A percentile compares a stretch with the other conserved stretches of the same genome.
phyloP scores from a whole-genome alignment of 495 filamentous ascomycete genomes.

The Echria macrotheca region DNA sequence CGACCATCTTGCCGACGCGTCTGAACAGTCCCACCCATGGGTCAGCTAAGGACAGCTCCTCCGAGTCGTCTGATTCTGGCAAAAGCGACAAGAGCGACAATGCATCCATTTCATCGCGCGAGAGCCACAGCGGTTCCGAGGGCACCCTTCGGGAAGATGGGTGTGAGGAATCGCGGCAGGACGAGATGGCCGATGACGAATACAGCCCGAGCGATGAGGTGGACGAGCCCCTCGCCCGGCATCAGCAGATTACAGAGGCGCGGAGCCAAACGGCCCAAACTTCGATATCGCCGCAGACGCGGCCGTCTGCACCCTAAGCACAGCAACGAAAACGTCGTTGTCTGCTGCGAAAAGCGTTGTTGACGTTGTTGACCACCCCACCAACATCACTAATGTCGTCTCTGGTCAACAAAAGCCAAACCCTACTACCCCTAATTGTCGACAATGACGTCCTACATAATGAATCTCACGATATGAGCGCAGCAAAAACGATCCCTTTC shows the following conservation, averaged over 20 bases:
- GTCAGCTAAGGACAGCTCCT: constrained; percentile 8
- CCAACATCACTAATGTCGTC: neutral
- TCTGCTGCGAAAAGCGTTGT: too few species aligned
- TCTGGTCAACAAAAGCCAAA: neutral
- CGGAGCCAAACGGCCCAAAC: too few species aligned
- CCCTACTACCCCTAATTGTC: neutral
- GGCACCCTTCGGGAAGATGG: constrained; percentile 25
- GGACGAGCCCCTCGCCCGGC: neutral
- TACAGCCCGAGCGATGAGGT: constrained; percentile 4
- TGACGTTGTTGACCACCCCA: neutral
- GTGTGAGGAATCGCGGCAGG: constrained; percentile 2
- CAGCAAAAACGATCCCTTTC: neutral
- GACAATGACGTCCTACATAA: constrained; percentile 9
- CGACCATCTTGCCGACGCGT: constrained; percentile 23
- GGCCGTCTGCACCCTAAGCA: too few species aligned
- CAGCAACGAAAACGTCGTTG: too few species aligned
- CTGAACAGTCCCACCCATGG: constrained; percentile 14
- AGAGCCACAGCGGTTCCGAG: constrained; percentile 15
- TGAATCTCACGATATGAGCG: constrained; percentile 16
- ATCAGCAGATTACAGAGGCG: neutral
- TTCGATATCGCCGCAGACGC: too few species aligned
- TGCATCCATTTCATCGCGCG: neutral
- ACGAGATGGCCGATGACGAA: constrained; percentile 3
- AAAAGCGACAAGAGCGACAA: constrained; percentile 10
- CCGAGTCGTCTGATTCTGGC: constrained; percentile 12